Conservation (phyloP, 345 rosid species). For the Pelargonium nanum region DNA sequence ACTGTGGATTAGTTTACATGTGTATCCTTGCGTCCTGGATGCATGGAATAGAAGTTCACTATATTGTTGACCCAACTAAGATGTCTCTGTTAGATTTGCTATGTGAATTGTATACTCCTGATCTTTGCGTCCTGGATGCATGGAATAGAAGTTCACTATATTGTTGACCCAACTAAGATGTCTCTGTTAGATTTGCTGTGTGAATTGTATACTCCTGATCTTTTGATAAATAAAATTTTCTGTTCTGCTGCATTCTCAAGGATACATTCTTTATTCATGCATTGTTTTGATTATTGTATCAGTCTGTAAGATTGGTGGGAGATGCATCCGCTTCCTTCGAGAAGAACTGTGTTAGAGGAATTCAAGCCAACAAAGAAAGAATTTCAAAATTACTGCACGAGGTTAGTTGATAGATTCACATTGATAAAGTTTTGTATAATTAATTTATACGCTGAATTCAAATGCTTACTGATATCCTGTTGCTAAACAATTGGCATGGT, state of each 20-base stretch:
- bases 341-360: slow-evolving; percentile 85
- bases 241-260: background rate
- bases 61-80: background rate
- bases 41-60: background rate
- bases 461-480: slow-evolving; percentile 10
- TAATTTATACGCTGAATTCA: background rate
- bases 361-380: slow-evolving; percentile 78
- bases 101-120: background rate
- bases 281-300: slow-evolving; percentile 9
- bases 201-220: background rate
- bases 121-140: background rate
- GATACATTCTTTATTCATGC: background rate
- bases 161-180: background rate
- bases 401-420: slow-evolving; percentile 27
- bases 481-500: slow-evolving; percentile 16
- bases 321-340: slow-evolving; percentile 94
- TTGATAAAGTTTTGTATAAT: slow-evolving; percentile 1
- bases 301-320: slow-evolving; percentile 82
- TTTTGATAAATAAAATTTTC: background rate
- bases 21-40: background rate
- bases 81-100: background rate
- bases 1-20: background rate
- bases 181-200: background rate
- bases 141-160: background rate
- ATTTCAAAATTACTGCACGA: slow-evolving; percentile 84